Percentiles rank a stretch among this genome's conserved stretches.
Conservation (phyloP, 805 yeast species). For the Schizosaccharomyces osmophilus region DNA sequence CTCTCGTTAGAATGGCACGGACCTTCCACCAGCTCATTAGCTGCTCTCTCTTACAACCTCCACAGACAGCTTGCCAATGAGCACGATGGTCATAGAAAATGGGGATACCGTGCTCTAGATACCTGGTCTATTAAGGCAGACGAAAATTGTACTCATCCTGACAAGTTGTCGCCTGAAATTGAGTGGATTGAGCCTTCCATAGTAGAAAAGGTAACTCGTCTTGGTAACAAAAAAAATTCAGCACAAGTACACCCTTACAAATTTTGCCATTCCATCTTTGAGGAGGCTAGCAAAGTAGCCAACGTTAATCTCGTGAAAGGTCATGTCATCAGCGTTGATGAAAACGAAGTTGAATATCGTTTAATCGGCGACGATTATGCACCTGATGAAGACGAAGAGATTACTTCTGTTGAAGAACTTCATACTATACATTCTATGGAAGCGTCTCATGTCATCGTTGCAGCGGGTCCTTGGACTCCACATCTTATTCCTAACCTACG, state of each 20-base stretch:
- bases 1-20: conserved; percentile 42
- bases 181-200: conserved; percentile 51
- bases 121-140: conserved; percentile 17
- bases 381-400: conserved; percentile 41
- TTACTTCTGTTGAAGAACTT: conserved; percentile 11
- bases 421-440: background rate
- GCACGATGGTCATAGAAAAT: conserved; percentile 59
- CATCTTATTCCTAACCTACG: conserved; percentile 80
- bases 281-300: conserved; percentile 55
- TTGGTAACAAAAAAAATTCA: conserved; percentile 70
- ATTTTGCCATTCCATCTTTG: conserved; percentile 30
- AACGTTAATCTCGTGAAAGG: conserved; percentile 76
- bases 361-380: conserved; percentile 12
- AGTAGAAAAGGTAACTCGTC: conserved; percentile 46
- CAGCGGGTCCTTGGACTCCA: conserved; percentile 95
- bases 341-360: background rate
- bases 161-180: conserved; percentile 31
- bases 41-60: conserved; percentile 60
- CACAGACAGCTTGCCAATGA: conserved; percentile 63
- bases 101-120: conserved; percentile 82
- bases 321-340: conserved; percentile 23
- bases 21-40: conserved; percentile 93
- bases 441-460: conserved; percentile 21
- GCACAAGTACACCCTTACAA: conserved; percentile 86
- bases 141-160: background rate